Evolutionary conservation across 805 yeast genomes (phyloP).

Genomic region (Starmerella tilneyi): DNA sequence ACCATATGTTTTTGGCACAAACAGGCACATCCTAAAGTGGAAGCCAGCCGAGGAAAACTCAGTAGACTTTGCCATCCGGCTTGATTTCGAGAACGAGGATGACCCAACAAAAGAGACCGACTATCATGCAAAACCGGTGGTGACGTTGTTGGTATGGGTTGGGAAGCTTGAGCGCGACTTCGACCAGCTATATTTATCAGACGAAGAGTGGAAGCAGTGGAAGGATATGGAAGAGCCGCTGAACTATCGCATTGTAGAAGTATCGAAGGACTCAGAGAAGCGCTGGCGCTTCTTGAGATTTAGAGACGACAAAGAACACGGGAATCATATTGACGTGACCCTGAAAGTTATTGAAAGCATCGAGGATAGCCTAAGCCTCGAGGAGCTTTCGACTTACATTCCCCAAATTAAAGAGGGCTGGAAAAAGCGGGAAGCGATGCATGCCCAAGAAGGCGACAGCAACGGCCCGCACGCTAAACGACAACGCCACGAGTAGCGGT

Average conservation of each 20-base stretch:
- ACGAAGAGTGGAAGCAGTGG: slow-evolving; percentile 70
- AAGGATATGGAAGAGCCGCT: slow-evolving; percentile 67
- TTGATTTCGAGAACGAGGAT: slow-evolving; percentile 60
- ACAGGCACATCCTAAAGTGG: slow-evolving; percentile 81
- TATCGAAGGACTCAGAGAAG: slow-evolving; percentile 53
- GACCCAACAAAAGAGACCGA: slow-evolving; percentile 35
- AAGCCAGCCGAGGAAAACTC: slow-evolving; percentile 94
- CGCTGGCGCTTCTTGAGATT: slow-evolving; percentile 80
- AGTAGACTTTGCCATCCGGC: slow-evolving; percentile 67
- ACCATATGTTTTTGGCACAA: slow-evolving; percentile 84
- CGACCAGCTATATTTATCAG: slow-evolving; percentile 50
- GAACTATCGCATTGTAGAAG: slow-evolving; percentile 82
- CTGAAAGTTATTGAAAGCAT: slow-evolving; percentile 75
- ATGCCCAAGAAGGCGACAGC: background rate
- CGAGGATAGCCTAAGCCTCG: slow-evolving; percentile 71
- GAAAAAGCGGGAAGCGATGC: slow-evolving; percentile 11
- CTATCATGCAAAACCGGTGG: slow-evolving; percentile 67
- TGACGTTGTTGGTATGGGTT: slow-evolving; percentile 66
- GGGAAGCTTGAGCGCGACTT: slow-evolving; percentile 44
- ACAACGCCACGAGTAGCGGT: background rate
- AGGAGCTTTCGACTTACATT: slow-evolving; percentile 43
- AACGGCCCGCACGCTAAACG: background rate
- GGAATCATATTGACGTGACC: slow-evolving; percentile 74
- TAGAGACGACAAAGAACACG: slow-evolving; percentile 84
- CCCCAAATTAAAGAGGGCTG: slow-evolving; percentile 17